These are phyloP conservation scores for Hanseniaspora mollemarum DNA, from an alignment of 805 yeast genomes.

Conservation along the genomic window DNA sequence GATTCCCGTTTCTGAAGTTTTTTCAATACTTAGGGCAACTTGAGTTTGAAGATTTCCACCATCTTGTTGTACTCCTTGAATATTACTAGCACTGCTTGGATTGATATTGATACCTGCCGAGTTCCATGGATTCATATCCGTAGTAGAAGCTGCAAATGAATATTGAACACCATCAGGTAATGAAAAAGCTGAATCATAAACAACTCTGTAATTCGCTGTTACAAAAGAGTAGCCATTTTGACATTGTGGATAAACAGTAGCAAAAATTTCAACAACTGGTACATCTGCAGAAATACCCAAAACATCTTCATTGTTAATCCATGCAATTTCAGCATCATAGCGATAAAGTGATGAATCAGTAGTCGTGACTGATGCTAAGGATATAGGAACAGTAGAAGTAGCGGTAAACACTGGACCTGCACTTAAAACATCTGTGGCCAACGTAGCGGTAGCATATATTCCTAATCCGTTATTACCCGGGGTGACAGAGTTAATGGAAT, in stretches of 20 bases:
- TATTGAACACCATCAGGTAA: conserved; percentile 12
- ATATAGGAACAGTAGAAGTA: not conserved
- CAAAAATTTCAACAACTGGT: conserved; percentile 12
- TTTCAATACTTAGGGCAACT: not conserved
- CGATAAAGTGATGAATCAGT: conserved; percentile 1
- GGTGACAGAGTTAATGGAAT: conserved; percentile 3
- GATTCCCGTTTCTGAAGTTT: not conserved
- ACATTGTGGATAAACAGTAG: conserved; percentile 12
- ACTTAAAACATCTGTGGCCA: conserved; percentile 8
- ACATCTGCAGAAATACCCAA: not conserved
- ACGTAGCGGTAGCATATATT: not conserved
- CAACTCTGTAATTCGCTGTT: conserved; percentile 6
- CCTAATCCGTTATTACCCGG: conserved; percentile 11
- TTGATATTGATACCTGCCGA: conserved; percentile 22
- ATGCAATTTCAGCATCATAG: conserved; percentile 2
- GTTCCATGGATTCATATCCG: conserved; percentile 19
- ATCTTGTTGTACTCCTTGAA: conserved; percentile 15
- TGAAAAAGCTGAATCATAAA: conserved; percentile 1
- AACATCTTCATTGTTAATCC: conserved; percentile 6
- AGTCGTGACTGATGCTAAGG: not conserved
- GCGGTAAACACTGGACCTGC: conserved; percentile 3
- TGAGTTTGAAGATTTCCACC: conserved; percentile 19
- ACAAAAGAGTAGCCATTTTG: conserved; percentile 8
- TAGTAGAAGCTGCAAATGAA: conserved; percentile 4
- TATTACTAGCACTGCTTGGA: conserved; percentile 13